phyloP scores from a whole-genome alignment of 139 green algal species.

The Trebouxia sp. region DNA sequence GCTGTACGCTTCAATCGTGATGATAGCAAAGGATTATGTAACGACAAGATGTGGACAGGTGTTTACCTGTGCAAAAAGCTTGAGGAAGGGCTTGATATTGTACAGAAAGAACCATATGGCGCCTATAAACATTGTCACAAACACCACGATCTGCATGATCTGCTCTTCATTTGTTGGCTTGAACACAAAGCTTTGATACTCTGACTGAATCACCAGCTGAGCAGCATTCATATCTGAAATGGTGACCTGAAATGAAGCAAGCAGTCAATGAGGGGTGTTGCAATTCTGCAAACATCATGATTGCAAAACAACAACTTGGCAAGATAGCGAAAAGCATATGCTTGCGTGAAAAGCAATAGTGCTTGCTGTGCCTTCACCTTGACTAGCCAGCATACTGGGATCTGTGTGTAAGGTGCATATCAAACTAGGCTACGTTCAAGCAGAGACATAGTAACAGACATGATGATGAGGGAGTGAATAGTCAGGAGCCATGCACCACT shows the following conservation, averaged over 20 bases:
- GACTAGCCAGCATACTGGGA: too few species aligned
- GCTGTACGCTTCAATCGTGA: too few species aligned
- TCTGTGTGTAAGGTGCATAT: too few species aligned
- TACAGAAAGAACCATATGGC: background rate
- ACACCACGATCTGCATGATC: background rate
- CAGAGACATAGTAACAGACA: too few species aligned
- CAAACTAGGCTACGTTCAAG: too few species aligned
- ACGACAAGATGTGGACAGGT: background rate
- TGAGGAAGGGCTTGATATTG: conserved; percentile 4
- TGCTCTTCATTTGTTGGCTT: background rate
- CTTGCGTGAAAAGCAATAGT: too few species aligned
- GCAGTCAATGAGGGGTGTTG: too few species aligned
- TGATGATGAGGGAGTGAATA: too few species aligned
- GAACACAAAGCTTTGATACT: background rate
- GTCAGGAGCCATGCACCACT: too few species aligned
- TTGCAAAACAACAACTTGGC: background rate
- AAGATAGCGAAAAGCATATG: background rate
- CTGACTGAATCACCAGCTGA: background rate
- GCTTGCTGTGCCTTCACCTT: too few species aligned
- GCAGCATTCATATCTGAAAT: background rate
- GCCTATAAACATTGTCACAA: conserved; percentile 19
- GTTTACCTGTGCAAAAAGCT: background rate
- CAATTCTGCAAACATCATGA: background rate
- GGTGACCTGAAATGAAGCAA: background rate
- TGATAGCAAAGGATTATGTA: background rate